Conservation (phyloP, 2,329 filamentous ascomycete species). For the Neonectria sp. region DNA sequence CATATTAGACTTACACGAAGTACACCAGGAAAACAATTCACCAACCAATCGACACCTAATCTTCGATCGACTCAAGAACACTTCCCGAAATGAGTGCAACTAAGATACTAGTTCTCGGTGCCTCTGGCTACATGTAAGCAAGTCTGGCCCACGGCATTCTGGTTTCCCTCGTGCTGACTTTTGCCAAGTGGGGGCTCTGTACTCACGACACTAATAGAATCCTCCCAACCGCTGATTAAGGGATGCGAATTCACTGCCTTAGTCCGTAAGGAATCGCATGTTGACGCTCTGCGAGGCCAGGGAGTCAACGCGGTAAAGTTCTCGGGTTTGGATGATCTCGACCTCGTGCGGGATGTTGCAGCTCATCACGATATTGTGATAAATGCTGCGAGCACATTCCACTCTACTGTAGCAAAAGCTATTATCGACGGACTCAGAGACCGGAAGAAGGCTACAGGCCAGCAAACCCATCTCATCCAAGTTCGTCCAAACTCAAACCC, state of each 20-base stretch:
- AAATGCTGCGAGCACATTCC: slow-evolving; percentile 57
- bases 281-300: slow-evolving; percentile 36
- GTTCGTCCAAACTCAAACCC: neutral
- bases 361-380: slow-evolving; percentile 56
- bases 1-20: no score
- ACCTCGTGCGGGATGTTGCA: slow-evolving; percentile 39
- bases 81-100: no score
- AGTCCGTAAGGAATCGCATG: slow-evolving; percentile 46
- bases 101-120: slow-evolving; percentile 45
- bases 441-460: slow-evolving; percentile 51
- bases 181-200: slow-evolving; percentile 44
- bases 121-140: slow-evolving; percentile 46
- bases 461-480: slow-evolving; percentile 58
- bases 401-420: slow-evolving; percentile 55
- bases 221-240: slow-evolving; percentile 35
- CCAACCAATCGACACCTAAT: no score
- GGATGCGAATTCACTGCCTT: slow-evolving; percentile 39
- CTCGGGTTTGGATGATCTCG: slow-evolving; percentile 43
- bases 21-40: no score
- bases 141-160: slow-evolving; percentile 1
- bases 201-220: slow-evolving; percentile 38
- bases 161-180: neutral
- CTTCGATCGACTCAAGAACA: no score
- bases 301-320: slow-evolving; percentile 44
- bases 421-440: slow-evolving; percentile 59